phyloP scores from a whole-genome alignment of 345 rosid species.

The sweet orange (Citrus sinensis) region DVS_A1.0 CM039161.1:22467501-22468000 shows the following conservation, averaged over 20 bases:
- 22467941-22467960: neutral
- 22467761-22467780: conserved; percentile 96
- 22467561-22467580: neutral
- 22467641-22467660: conserved; percentile 85
- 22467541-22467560: neutral
- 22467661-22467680: conserved; percentile 93
- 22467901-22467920: too few relatives aligned
- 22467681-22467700: conserved; percentile 84
- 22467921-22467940: neutral
- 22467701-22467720: conserved; percentile 90
- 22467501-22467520: neutral
- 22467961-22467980: neutral
- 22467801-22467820: conserved; percentile 25
- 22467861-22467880: too few relatives aligned
- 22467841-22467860: too few relatives aligned
- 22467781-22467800: conserved; percentile 88
- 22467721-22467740: conserved; percentile 88
- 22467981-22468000: neutral
- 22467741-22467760: conserved; percentile 85
- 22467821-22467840: too few relatives aligned
- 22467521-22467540: neutral
- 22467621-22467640: conserved; percentile 94
- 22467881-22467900: too few relatives aligned
- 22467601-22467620: conserved; percentile 11
- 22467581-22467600: neutral